Base-by-base conservation (phyloP, 257 asterid genomes). In the Solanum medicagineum region DNA sequence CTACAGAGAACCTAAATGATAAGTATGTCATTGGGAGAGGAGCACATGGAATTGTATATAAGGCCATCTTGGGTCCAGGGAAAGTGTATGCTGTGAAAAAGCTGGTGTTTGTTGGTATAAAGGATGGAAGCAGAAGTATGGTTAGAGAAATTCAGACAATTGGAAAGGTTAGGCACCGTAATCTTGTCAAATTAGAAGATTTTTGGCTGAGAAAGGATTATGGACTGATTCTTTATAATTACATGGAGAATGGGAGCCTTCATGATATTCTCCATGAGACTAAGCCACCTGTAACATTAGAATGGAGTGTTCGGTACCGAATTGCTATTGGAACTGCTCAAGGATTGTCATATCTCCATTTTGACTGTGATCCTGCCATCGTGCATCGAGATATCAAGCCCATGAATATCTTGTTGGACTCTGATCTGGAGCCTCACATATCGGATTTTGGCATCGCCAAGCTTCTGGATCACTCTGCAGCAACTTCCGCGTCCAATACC, bases 381-480 rank as follows among this genome's bases (percentile, higher is more conserved):
- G 86, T 95, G 10, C 98, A 95, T 73, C 90, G 91, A 32, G 98
- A 95, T 60, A 92, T 95, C 83, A 95, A 95, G 84, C 97, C 98
- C 4, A 92, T 89, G 91, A 95, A 95, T 87, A 92, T 95, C 80
- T 85, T 95, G 53, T 87, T 95, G 88, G 98, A 95, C 84, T 89
- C 93, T 10, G 96, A 94, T 4, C 81, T 94, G 88, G 98, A 92
- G 90, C 93, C 98, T 32, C 98, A 91, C 88, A 91, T 95, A 81
- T 93, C 98, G 0, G 98, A 95, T 87, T 95, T 95, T 69, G 98
- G 98, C 84, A 91, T 94, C 83, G 95, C 98, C 80, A 94, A 92
- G 92, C 93, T 95, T 85, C 86, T 95, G 89, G 96, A 94, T 59
- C 95, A 90, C 79, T 87, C 98, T 9, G 90, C 87, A 83, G 42